phyloP scores from a whole-genome alignment of 2,329 filamentous ascomycete genomes.

The Fusarium armeniacum region DNA sequence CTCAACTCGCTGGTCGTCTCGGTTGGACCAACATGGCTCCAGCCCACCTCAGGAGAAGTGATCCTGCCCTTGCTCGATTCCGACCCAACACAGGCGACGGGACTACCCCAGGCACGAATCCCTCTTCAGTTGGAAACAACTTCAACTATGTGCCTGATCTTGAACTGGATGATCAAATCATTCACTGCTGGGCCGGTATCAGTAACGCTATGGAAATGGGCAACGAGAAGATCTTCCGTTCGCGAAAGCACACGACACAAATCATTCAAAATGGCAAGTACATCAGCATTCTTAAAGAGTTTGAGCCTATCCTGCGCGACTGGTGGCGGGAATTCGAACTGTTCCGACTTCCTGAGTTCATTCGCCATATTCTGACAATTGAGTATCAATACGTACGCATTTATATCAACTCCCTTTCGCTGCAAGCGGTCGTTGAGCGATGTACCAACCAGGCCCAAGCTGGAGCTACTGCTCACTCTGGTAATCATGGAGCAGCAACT shows the following conservation, averaged over 20 bases:
- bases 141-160: conserved; percentile 78
- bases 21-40: conserved; percentile 96
- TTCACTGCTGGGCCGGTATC: conserved; percentile 93
- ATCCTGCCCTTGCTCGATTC: conserved; percentile 67
- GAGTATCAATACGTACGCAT: conserved; percentile 97
- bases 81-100: conserved; percentile 67
- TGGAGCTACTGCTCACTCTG: conserved; percentile 59
- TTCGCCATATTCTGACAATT: conserved; percentile 84
- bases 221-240: conserved; percentile 89
- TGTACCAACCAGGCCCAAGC: conserved; percentile 82
- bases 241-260: conserved; percentile 87
- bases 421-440: conserved; percentile 95
- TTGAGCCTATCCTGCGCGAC: conserved; percentile 80
- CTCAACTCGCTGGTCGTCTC: conserved; percentile 91
- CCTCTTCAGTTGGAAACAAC: conserved; percentile 67
- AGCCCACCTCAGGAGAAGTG: conserved; percentile 70
- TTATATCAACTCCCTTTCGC: conserved; percentile 92
- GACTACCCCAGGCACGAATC: conserved; percentile 72
- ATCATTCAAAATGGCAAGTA: conserved; percentile 91
- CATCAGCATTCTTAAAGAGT: conserved; percentile 82
- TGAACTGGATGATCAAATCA: conserved; percentile 77
- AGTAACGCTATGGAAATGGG: conserved; percentile 92
- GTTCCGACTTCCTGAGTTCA: conserved; percentile 76
- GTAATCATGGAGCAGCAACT: conserved; percentile 54
- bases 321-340: conserved; percentile 88